Percentiles rank a stretch among this genome's conserved stretches.
These are phyloP conservation scores for Leavenworthia alabamica DNA, from an alignment of 345 rosid species.

Conservation along the genomic window DNA sequence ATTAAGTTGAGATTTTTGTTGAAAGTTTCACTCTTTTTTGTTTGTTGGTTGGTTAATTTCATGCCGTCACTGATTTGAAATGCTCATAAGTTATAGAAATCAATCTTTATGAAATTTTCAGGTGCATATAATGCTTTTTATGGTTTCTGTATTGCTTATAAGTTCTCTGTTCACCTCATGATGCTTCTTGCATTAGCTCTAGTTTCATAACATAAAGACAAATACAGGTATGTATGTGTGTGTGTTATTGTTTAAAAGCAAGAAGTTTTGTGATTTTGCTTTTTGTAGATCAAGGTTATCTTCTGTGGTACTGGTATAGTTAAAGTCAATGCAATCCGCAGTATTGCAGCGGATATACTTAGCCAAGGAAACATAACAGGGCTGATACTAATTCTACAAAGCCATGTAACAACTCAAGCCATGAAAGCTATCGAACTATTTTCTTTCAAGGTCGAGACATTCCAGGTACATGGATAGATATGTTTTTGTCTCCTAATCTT, in stretches of 20 bases:
- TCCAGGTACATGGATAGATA: conserved; percentile 46
- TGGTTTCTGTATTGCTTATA: conserved; percentile 1
- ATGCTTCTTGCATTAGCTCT: conserved; percentile 10
- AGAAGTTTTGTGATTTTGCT: conserved; percentile 12
- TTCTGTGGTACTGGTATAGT: conserved; percentile 59
- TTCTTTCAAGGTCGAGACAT: conserved; percentile 74
- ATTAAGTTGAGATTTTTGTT: not conserved
- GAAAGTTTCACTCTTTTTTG: not conserved
- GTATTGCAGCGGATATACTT: conserved; percentile 49
- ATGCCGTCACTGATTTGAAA: not conserved
- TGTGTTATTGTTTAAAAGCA: not conserved
- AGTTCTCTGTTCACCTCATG: not conserved
- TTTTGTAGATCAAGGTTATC: conserved; percentile 53
- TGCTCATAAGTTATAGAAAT: not conserved
- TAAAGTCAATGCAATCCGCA: conserved; percentile 58
- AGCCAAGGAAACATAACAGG: conserved; percentile 54
- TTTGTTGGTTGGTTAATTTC: not conserved
- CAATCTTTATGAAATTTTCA: not conserved
- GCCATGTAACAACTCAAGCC: conserved; percentile 69
- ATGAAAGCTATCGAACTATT: conserved; percentile 62
- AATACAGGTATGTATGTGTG: not conserved
- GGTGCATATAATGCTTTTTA: not conserved
- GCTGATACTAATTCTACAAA: conserved; percentile 67
- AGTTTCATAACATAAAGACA: not conserved
- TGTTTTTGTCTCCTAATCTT: not conserved